Evolutionary conservation across 177 flowering plant species (phyloP), one percentile per base, ranked within the genome.

Genomic region (Vitis hybrid): DNA sequence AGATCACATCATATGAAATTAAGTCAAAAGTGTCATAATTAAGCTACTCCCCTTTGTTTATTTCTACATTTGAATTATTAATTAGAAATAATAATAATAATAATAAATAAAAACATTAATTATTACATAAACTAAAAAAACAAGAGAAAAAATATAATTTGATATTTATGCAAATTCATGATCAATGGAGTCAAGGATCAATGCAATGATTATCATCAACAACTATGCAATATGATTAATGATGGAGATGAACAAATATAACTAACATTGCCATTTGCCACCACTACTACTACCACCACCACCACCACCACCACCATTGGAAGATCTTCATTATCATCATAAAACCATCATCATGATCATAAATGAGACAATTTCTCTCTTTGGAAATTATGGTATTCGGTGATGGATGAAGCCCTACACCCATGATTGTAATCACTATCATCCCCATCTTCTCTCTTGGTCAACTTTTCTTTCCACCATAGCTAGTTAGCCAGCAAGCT

Each of bases 141-240:
- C 21, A 55, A 14, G 8, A 13, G 17, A 13, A 55, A 3, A 14
- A 12, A 55, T 15, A 54, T 54, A 14, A 14, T 13, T 2, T 12
- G 17, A 54, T 12, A 54, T 17, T 12, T 54, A 12, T 54, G 56
- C 56, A 6, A 27, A 27, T 27, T 1, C n/a, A 15, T 54, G 2
- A 17, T 14, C 18, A 54, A 54, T 17, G 17, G 17, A 54, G 12
- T 54, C 56, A 54, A 2, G 7, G 56, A 6, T 12, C 17, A 54
- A 15, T 6, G 17, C 30, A 27, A 27, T 27, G 30, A 27, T 54
- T 56, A 35, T 59, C 56, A 68, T 52, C 56, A 68, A 68, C 64
- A 68, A 68, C 64, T 24, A 68, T 68, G 56, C 70, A 66, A 13
- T 56, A 52, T 56, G 18, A 40, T 40, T 40, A 40, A 40, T 7